phyloP scores from a whole-genome alignment of 805 yeast genomes.

The Lipomyces anomalus region DNA sequence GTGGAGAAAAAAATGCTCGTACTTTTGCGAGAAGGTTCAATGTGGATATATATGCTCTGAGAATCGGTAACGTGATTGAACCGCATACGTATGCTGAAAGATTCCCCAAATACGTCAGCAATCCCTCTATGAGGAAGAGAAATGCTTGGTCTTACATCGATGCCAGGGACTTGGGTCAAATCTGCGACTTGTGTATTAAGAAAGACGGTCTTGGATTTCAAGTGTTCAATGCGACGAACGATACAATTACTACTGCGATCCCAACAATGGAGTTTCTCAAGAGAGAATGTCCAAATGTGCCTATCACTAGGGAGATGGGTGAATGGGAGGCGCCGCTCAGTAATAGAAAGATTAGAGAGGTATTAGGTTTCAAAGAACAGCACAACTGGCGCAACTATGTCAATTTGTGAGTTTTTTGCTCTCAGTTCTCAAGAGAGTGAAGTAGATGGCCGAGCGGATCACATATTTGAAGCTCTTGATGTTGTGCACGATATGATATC shows the following conservation, averaged over 20 bases:
- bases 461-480: too few species aligned
- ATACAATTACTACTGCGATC: slow-evolving; percentile 2
- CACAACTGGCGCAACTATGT: slow-evolving; percentile 6
- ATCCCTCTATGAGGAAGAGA: slow-evolving; percentile 2
- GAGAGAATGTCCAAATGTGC: slow-evolving; percentile 3
- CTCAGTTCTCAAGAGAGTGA: too few species aligned
- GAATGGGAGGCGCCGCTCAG: slow-evolving; percentile 5
- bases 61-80: slow-evolving; percentile 5
- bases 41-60: slow-evolving; percentile 3
- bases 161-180: slow-evolving; percentile 5
- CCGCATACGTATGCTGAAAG: slow-evolving; percentile 2
- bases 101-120: neutral
- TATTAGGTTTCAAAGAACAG: slow-evolving; percentile 1
- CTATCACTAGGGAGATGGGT: slow-evolving; percentile 7
- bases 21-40: slow-evolving; percentile 4
- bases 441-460: too few species aligned
- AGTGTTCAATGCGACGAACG: slow-evolving; percentile 7
- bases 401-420: slow-evolving; percentile 2
- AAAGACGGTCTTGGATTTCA: slow-evolving; percentile 6
- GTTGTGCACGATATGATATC: too few species aligned
- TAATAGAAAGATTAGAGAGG: slow-evolving; percentile 4
- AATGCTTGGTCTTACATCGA: slow-evolving; percentile 7
- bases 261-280: slow-evolving; percentile 3
- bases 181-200: slow-evolving; percentile 5
- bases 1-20: slow-evolving; percentile 4